Base-by-base conservation (phyloP, 2,329 filamentous ascomycete genomes). In the Hortaea werneckii region DNA sequence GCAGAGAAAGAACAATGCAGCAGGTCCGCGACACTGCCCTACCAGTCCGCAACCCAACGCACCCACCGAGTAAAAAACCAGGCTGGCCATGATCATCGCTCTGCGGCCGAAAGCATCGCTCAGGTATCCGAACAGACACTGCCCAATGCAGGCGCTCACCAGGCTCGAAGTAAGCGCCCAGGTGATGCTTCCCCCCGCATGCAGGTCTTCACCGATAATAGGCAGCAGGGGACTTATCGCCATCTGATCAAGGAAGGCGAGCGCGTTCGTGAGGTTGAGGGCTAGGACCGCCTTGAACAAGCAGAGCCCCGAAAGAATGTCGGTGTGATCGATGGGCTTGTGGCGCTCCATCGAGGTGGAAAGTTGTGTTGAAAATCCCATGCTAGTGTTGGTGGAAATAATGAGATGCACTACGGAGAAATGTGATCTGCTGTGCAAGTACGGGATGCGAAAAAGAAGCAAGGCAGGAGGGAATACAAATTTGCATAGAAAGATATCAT, bases 101-200 rank as follows among this genome's bases (percentile, higher is more conserved):
- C 51, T 41, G 7, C 55, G 47, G 6, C 49, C 47, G 13, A 52
- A 53, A 11, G 52, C 30, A 38, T 57, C 52, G 49, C 52, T 54
- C 37, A 56, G 27, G 29, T 57, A 57, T 8, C 54, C 54, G 5
- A 55, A 42, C 8, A 55, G 37, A 29, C 47, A 48, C 37, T 53
- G 49, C 32, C 54, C 54, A 37, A 54, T 47, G 5, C 46, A 47
- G 3, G 50, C 52, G 8, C 46, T 49, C 20, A 54, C 46, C 12
- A 53, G 44, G 29, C 45, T 38, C 5, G 54, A 42, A 5, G 51
- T 54, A 6, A 50, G 42, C 28, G 52, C 50, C 53, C 52, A 57
- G 32, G 42, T 46, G 13, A 54, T 50, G 9, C 45, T 51, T n/a
- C 41, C 40, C 5, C 37, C 30, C 35, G 47, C 51, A 11, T 50